A percentile compares a stretch with the other conserved stretches of the same genome.
phyloP scores from a whole-genome alignment of 805 yeast genomes.

The Teunomyces barrocoloradensis region DNA sequence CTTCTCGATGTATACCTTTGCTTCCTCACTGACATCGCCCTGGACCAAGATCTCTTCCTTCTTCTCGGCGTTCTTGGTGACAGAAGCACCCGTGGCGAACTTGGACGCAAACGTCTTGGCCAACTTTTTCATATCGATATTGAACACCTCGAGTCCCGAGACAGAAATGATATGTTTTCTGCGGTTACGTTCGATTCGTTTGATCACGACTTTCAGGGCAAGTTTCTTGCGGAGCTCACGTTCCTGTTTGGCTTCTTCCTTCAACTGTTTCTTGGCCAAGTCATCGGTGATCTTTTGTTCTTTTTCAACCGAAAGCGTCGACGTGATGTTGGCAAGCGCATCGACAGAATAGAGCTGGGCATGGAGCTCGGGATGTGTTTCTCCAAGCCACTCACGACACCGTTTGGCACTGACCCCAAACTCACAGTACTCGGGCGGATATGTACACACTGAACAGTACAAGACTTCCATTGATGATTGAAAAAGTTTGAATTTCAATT shows the following conservation, averaged over 20 bases:
- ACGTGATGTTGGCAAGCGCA: slow-evolving; percentile 53
- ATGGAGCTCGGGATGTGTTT: slow-evolving; percentile 55
- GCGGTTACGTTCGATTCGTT: slow-evolving; percentile 86
- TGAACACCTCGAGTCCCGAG: slow-evolving; percentile 84
- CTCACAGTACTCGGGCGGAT: slow-evolving; percentile 92
- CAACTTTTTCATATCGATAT: slow-evolving; percentile 83
- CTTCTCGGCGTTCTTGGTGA: slow-evolving; percentile 84
- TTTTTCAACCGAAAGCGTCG: slow-evolving; percentile 67
- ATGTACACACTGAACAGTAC: slow-evolving; percentile 78
- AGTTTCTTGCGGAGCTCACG: slow-evolving; percentile 76
- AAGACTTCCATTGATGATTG: slow-evolving; percentile 28
- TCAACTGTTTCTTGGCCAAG: slow-evolving; percentile 77
- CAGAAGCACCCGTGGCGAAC: slow-evolving; percentile 95
- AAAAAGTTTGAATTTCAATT: too few species aligned
- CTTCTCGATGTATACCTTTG: slow-evolving; percentile 68
- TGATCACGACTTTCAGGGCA: slow-evolving; percentile 77
- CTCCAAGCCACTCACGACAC: slow-evolving; percentile 80
- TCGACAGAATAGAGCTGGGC: slow-evolving; percentile 60
- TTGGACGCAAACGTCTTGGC: slow-evolving; percentile 91
- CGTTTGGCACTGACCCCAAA: slow-evolving; percentile 78
- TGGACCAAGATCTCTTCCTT: slow-evolving; percentile 89
- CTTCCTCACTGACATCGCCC: slow-evolving; percentile 94
- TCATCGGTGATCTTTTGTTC: slow-evolving; percentile 82
- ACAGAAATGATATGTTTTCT: slow-evolving; percentile 85
- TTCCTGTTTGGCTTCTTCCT: slow-evolving; percentile 81